A percentile compares a stretch with the other conserved stretches of the same genome.
phyloP scores from a whole-genome alignment of 768 basidiomycete species.

The Suillus brevipes region DNA sequence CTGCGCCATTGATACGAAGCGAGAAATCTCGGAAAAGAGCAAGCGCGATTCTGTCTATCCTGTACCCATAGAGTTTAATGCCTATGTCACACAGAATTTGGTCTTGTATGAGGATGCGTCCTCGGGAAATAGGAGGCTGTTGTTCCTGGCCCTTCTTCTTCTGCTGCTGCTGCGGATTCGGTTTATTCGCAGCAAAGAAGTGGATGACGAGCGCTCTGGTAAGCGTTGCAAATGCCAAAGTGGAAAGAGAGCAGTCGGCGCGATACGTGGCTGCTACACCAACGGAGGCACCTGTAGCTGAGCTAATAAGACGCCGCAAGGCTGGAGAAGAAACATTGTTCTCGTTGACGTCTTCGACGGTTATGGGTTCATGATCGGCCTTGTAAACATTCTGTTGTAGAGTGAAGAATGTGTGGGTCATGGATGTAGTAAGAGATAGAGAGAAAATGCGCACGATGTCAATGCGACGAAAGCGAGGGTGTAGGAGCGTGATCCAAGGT shows the following conservation, averaged over 20 bases:
- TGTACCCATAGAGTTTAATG: slow-evolving; percentile 40
- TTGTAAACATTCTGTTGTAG: slow-evolving; percentile 38
- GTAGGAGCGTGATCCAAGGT: background rate
- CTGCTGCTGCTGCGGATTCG: slow-evolving; percentile 6
- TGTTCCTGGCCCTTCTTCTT: slow-evolving; percentile 7
- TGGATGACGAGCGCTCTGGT: slow-evolving; percentile 37
- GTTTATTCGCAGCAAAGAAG: slow-evolving; percentile 20
- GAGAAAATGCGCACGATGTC: background rate
- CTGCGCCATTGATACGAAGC: slow-evolving; percentile 34
- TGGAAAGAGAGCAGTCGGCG: slow-evolving; percentile 32
- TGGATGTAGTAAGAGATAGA: background rate
- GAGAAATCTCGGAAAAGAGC: slow-evolving; percentile 42
- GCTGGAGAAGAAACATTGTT: slow-evolving; percentile 22
- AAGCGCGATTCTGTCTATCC: slow-evolving; percentile 46
- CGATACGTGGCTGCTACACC: slow-evolving; percentile 48
- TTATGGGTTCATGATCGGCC: slow-evolving; percentile 23
- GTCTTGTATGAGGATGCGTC: slow-evolving; percentile 29
- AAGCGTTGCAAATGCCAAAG: slow-evolving; percentile 42
- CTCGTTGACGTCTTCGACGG: slow-evolving; percentile 29
- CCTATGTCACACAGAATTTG: slow-evolving; percentile 32
- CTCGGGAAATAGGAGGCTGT: background rate
- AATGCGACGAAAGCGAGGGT: background rate
- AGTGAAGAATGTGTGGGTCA: slow-evolving; percentile 19
- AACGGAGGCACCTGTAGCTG: slow-evolving; percentile 25
- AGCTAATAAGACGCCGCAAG: slow-evolving; percentile 32